Evolutionary conservation across 2,329 filamentous ascomycete genomes (phyloP).

Genomic region (Rachicladosporium sp.): DNA sequence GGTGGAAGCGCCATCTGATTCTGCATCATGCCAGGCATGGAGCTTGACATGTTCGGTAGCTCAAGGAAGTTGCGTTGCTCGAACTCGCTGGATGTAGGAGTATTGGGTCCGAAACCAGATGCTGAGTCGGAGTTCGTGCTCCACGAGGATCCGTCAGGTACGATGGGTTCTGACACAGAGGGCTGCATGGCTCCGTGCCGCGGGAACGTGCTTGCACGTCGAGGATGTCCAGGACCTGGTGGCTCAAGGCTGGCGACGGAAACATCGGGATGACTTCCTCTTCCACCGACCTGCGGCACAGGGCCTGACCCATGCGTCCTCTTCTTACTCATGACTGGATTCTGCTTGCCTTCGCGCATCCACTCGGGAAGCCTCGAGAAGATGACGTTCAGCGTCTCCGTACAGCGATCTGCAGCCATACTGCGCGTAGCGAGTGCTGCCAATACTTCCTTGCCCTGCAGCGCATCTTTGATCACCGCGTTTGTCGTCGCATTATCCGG

Average conservation of each 20-base stretch:
- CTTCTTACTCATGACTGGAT: constrained; percentile 32
- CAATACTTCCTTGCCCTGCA: constrained; percentile 72
- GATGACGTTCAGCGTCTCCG: constrained; percentile 60
- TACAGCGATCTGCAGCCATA: constrained; percentile 79
- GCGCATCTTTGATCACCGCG: constrained; percentile 75
- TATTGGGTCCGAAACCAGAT: constrained; percentile 16
- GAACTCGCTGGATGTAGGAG: constrained; percentile 12
- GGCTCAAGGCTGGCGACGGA: constrained; percentile 6
- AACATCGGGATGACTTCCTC: constrained; percentile 18
- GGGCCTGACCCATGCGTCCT: constrained; percentile 25
- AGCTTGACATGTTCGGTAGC: constrained; percentile 4
- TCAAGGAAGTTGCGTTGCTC: constrained; percentile 6
- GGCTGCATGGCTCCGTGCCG: constrained; percentile 6
- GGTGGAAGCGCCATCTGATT: constrained; percentile 10
- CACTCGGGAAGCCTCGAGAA: constrained; percentile 68
- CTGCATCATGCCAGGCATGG: constrained; percentile 9
- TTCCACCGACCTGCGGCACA: background rate
- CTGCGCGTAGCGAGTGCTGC: constrained; percentile 69
- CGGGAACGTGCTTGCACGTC: constrained; percentile 18
- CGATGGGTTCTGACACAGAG: constrained; percentile 1
- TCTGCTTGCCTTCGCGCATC: constrained; percentile 34
- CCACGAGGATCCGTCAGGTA: constrained; percentile 2
- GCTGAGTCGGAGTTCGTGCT: constrained; percentile 4
- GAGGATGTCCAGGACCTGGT: constrained; percentile 4
- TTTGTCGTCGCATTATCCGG: constrained; percentile 60